Evolutionary conservation across 2,329 filamentous ascomycete genomes (phyloP).

Genomic region (Fusarium verrucosum): DNA sequence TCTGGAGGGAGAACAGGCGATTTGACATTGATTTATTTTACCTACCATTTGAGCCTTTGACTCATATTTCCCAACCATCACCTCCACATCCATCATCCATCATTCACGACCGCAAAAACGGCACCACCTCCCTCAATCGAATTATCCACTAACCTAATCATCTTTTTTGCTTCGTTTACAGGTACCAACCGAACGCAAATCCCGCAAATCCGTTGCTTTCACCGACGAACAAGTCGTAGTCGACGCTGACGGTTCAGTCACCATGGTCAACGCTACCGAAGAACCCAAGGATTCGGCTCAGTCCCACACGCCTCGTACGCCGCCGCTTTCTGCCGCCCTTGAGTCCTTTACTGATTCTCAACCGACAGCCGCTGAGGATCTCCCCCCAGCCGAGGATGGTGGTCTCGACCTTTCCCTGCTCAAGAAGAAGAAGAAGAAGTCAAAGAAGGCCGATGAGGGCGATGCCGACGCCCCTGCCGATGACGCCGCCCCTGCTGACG

Average conservation of each 20-base stretch:
- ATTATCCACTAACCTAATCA: conserved; percentile 25
- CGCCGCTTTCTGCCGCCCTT: conserved; percentile 65
- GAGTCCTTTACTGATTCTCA: conserved; percentile 63
- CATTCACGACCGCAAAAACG: conserved; percentile 4
- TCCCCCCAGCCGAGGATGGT: conserved; percentile 60
- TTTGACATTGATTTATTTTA: conserved; percentile 38
- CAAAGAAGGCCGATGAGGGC: conserved; percentile 52
- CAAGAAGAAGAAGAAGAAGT: conserved; percentile 81
- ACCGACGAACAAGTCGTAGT: conserved; percentile 88
- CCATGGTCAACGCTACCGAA: conserved; percentile 75
- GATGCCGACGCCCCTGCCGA: conserved; percentile 51
- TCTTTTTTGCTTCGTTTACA: conserved; percentile 35
- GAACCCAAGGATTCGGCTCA: conserved; percentile 83
- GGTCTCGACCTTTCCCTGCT: conserved; percentile 70
- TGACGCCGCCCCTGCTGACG: conserved; percentile 52
- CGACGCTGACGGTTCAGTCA: conserved; percentile 87
- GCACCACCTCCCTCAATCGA: conserved; percentile 13
- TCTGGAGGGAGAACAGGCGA: conserved; percentile 21
- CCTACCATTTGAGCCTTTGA: conserved; percentile 33
- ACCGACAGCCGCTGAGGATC: conserved; percentile 57
- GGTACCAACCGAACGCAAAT: conserved; percentile 66
- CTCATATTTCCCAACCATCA: conserved; percentile 44
- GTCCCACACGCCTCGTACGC: conserved; percentile 78
- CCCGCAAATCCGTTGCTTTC: conserved; percentile 94
- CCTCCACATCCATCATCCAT: conserved; percentile 28